Base-by-base conservation (phyloP, 495 filamentous ascomycete species). In the Cercophora scortea region DNA sequence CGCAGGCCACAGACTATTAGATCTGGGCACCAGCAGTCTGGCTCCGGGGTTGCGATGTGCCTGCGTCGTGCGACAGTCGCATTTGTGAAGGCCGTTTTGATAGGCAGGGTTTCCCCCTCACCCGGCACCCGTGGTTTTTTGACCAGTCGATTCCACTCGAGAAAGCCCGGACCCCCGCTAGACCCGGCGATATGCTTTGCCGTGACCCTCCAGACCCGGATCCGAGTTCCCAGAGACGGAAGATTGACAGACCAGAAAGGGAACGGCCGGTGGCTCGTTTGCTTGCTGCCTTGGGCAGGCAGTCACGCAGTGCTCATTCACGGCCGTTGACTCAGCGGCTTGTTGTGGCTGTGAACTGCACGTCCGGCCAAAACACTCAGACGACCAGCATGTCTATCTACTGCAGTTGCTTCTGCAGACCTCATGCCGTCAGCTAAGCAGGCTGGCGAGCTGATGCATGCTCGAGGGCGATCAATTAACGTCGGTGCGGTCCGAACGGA, bases 51-150 rank as follows among this genome's bases (percentile, higher is more conserved):
- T 54, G 48, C 49, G 59, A 54, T 43, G 57, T 55, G 50, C 60
- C 51, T 62, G 59, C 61, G 54, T 54, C 44, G 59, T 55, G 50
- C 56, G 58, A 61, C 56, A 43, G 46, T 44, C 10, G 18, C 47
- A 44, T 53, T 19, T 55, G 51, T 53, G 56, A 59, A 40, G 48
- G 38, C 40, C n/a, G 25, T 25, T 43, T 25, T 62, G 54, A 62
- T 62, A 58, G 60, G 62, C 52, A 57, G 47, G 41, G 11, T 17
- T 12, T 44, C 42, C 41, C 35, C 34, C 49, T 45, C 49, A 34
- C 41, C 40, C 41, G 49, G 47, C 7, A 47, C 33, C 38, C 40
- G 35, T 34, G 32, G 35, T 44, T 54, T 55, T 16, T 46, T 45
- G 43, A 25, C 53, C 53, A 54, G 47, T 55, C 53, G 50, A 38